Evolutionary conservation across 352 stramenopile genomes (phyloP).

Genomic region (Phytopythium mirpurense): DNA sequence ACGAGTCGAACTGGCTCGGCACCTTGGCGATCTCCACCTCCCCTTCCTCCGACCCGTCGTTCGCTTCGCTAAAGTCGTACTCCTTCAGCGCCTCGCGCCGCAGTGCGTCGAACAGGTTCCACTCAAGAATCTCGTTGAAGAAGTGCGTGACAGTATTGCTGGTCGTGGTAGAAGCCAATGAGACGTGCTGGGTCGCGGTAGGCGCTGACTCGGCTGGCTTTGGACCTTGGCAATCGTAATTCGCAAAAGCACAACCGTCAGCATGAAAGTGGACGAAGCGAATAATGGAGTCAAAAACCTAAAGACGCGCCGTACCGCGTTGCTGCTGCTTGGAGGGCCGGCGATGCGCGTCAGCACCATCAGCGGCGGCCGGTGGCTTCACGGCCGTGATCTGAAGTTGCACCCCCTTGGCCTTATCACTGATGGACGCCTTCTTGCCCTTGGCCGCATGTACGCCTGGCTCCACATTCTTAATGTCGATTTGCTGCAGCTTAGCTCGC

Average conservation of each 20-base stretch:
- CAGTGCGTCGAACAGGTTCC: slow-evolving; percentile 67
- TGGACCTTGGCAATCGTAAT: no score
- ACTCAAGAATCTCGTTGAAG: slow-evolving; percentile 81
- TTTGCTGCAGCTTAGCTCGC: slow-evolving; percentile 3
- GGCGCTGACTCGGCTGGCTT: background rate
- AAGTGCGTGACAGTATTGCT: slow-evolving; percentile 75
- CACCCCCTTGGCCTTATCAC: slow-evolving; percentile 7
- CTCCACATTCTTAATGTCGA: slow-evolving; percentile 16
- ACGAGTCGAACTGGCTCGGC: slow-evolving; percentile 81
- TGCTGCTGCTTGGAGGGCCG: slow-evolving; percentile 74
- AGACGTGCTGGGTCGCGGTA: background rate
- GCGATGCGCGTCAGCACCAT: slow-evolving; percentile 43
- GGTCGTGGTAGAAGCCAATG: slow-evolving; percentile 11
- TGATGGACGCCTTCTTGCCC: background rate
- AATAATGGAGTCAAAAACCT: background rate
- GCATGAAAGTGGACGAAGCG: background rate
- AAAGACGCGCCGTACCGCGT: slow-evolving; percentile 10
- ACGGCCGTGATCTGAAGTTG: background rate
- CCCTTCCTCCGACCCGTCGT: slow-evolving; percentile 70
- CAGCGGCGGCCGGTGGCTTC: slow-evolving; percentile 13
- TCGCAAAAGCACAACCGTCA: background rate
- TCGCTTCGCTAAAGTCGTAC: slow-evolving; percentile 36
- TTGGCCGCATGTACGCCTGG: background rate
- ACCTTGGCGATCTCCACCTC: slow-evolving; percentile 67
- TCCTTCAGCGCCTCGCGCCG: slow-evolving; percentile 50